A percentile compares a stretch with the other conserved stretches of the same genome.
These are phyloP conservation scores for Sporothrix variecibatus DNA, from an alignment of 2,329 filamentous ascomycete species.

Conservation along the genomic window DNA sequence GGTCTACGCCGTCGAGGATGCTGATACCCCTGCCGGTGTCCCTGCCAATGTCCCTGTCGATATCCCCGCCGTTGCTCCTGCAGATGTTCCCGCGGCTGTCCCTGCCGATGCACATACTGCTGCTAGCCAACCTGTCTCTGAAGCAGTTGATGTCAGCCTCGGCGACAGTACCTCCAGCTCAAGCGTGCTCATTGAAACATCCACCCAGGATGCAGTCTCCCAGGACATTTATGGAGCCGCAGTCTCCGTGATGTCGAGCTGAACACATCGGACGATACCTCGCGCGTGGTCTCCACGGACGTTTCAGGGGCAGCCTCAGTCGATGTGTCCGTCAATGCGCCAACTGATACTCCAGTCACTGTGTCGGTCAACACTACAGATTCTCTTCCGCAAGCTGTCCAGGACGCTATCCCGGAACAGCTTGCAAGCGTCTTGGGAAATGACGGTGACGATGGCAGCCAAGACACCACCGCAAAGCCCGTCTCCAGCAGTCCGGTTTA, in stretches of 20 bases:
- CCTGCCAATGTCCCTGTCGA: too few species aligned
- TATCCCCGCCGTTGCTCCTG: too few species aligned
- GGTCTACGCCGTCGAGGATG: background rate
- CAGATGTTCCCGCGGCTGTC: too few species aligned
- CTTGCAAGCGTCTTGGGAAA: background rate
- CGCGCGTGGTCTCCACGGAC: background rate
- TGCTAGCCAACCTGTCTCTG: background rate
- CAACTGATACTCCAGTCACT: background rate
- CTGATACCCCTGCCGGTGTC: too few species aligned
- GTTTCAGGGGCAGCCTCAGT: background rate
- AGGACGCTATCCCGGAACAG: slow-evolving; percentile 9
- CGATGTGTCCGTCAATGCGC: background rate
- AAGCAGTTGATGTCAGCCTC: background rate
- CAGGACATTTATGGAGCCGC: background rate
- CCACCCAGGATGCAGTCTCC: background rate
- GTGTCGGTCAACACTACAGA: background rate
- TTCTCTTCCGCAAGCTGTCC: background rate
- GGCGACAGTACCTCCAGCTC: too few species aligned
- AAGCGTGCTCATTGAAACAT: background rate
- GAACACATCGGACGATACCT: background rate
- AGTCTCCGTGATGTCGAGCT: background rate
- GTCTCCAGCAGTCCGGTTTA: background rate
- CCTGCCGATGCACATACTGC: background rate
- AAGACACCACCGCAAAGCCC: background rate
- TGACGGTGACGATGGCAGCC: background rate